phyloP scores from a whole-genome alignment of 2,329 filamentous ascomycete species.

The Fusarium sp. region DNA sequence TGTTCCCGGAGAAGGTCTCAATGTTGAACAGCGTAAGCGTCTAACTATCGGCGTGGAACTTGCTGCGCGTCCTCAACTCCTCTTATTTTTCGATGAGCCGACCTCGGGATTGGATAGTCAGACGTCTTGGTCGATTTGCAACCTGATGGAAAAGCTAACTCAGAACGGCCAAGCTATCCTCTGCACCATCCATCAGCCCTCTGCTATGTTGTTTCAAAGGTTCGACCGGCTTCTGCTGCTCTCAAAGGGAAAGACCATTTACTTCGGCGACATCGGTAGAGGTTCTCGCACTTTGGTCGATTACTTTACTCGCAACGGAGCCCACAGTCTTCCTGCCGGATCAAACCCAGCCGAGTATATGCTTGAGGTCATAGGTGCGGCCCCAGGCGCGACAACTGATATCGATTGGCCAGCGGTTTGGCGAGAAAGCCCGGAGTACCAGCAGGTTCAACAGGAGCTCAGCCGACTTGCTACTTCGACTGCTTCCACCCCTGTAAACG shows the following conservation, averaged over 20 bases:
- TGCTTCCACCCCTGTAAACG: neutral
- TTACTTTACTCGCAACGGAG: slow-evolving; percentile 75
- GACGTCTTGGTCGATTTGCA: slow-evolving; percentile 69
- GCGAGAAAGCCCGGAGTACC: slow-evolving; percentile 48
- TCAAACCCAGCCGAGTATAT: slow-evolving; percentile 78
- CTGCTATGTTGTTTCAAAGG: slow-evolving; percentile 60
- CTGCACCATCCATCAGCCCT: slow-evolving; percentile 64
- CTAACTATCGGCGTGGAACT: slow-evolving; percentile 69
- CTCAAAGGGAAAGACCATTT: slow-evolving; percentile 71
- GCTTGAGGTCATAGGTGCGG: slow-evolving; percentile 60
- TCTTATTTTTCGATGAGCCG: slow-evolving; percentile 71
- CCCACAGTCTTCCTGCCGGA: slow-evolving; percentile 60
- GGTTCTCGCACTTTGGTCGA: slow-evolving; percentile 64
- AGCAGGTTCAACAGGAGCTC: slow-evolving; percentile 51
- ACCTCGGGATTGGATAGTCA: slow-evolving; percentile 70
- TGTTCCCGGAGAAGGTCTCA: slow-evolving; percentile 67
- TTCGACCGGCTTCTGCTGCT: slow-evolving; percentile 71
- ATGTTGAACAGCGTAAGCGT: slow-evolving; percentile 69
- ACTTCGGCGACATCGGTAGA: slow-evolving; percentile 73
- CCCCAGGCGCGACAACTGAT: slow-evolving; percentile 62
- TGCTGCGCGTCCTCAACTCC: slow-evolving; percentile 63
- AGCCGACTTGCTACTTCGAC: slow-evolving; percentile 1
- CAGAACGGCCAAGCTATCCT: slow-evolving; percentile 61
- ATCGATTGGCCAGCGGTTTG: slow-evolving; percentile 55
- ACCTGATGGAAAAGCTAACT: slow-evolving; percentile 69